Evolutionary conservation across 2,329 filamentous ascomycete genomes (phyloP).

Genomic region (Annulohypoxylon truncatum): DNA sequence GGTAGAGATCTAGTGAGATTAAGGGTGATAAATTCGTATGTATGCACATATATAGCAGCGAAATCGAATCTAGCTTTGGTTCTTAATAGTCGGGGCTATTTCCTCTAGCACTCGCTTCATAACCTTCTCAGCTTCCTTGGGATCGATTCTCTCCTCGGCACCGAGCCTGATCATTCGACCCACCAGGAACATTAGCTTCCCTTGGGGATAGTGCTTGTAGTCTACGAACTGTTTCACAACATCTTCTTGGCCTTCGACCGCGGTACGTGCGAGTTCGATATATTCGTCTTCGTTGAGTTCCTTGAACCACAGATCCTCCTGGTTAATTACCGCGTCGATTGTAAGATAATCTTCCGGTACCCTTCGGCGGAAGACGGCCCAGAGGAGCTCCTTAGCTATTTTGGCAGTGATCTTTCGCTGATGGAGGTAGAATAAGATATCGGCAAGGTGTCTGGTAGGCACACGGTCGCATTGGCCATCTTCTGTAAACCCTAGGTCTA

Average conservation of each 20-base stretch:
- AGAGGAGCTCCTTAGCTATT: slow-evolving; percentile 69
- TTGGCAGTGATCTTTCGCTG: slow-evolving; percentile 64
- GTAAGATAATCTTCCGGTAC: slow-evolving; percentile 52
- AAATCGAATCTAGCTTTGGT: slow-evolving; percentile 4
- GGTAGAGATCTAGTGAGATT: slow-evolving; percentile 5
- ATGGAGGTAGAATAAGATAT: slow-evolving; percentile 63
- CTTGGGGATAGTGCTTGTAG: slow-evolving; percentile 62
- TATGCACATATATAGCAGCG: background rate
- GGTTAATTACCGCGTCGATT: slow-evolving; percentile 60
- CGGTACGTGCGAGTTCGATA: slow-evolving; percentile 57
- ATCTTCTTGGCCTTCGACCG: slow-evolving; percentile 59
- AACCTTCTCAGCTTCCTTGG: slow-evolving; percentile 60
- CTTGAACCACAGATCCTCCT: slow-evolving; percentile 65
- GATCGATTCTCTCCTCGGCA: slow-evolving; percentile 66
- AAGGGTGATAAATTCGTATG: slow-evolving; percentile 6
- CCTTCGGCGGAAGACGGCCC: slow-evolving; percentile 62
- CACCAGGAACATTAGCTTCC: slow-evolving; percentile 71
- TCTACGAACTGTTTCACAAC: slow-evolving; percentile 59
- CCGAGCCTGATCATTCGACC: slow-evolving; percentile 69
- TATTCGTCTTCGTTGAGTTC: slow-evolving; percentile 64
- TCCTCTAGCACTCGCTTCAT: slow-evolving; percentile 53
- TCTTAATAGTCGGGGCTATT: slow-evolving; percentile 41
- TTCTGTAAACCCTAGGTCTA: slow-evolving; percentile 53
- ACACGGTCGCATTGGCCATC: slow-evolving; percentile 62
- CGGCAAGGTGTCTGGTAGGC: slow-evolving; percentile 60